phyloP scores from a whole-genome alignment of 768 basidiomycete genomes.

The Leccinellum luteum region DNA sequence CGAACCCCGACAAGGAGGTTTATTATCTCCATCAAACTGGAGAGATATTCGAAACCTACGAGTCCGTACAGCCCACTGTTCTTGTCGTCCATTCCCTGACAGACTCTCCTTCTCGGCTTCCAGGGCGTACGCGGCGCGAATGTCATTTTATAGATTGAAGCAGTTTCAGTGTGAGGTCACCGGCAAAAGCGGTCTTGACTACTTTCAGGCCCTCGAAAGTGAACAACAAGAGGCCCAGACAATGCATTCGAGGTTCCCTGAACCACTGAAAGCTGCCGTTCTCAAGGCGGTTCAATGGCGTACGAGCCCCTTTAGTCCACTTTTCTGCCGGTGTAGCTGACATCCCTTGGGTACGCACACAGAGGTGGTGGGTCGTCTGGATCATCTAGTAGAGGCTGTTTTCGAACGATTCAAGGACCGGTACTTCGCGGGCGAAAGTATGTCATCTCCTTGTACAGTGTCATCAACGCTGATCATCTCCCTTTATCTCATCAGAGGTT shows the following conservation, averaged over 20 bases:
- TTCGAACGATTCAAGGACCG: constrained; percentile 96
- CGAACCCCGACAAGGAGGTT: constrained; percentile 71
- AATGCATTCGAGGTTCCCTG: constrained; percentile 89
- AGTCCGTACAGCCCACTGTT: constrained; percentile 52
- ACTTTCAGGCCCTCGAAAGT: constrained; percentile 90
- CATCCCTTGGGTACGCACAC: constrained; percentile 18
- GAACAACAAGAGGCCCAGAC: constrained; percentile 88
- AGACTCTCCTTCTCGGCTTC: constrained; percentile 9
- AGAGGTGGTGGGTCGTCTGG: constrained; percentile 97
- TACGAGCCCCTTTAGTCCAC: constrained; percentile 47
- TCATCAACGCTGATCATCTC: constrained; percentile 15
- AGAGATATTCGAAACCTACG: constrained; percentile 96
- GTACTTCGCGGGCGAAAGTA: constrained; percentile 89
- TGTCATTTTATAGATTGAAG: constrained; percentile 92
- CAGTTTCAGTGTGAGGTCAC: constrained; percentile 98
- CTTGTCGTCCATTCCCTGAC: constrained; percentile 27
- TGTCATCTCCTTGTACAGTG: constrained; percentile 33
- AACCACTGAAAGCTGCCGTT: constrained; percentile 87
- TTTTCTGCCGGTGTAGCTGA: constrained; percentile 13
- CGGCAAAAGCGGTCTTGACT: constrained; percentile 90
- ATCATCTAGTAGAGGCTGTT: constrained; percentile 92
- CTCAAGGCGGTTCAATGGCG: constrained; percentile 96
- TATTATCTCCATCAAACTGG: constrained; percentile 93
- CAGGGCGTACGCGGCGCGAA: constrained; percentile 82
- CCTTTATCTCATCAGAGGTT: constrained; percentile 52